Evolutionary conservation across 1,284 basidiomycete genomes (phyloP).

Genomic region (Ceratobasidium sp.): DNA sequence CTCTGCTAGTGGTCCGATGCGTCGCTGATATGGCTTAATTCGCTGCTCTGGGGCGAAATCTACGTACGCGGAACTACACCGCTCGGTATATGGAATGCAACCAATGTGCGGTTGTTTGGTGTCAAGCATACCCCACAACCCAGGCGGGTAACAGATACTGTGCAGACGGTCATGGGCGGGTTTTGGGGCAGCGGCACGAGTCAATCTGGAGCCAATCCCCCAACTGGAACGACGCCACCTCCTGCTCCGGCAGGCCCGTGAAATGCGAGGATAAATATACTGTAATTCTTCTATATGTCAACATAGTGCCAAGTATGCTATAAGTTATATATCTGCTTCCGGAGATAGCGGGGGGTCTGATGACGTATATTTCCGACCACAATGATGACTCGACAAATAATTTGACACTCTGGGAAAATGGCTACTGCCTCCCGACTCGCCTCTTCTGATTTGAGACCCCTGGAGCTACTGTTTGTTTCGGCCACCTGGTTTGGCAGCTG

Average conservation of each 20-base stretch:
- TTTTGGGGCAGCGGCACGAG: constrained; percentile 43
- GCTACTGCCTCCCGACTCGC: not conserved
- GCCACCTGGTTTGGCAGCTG: not conserved
- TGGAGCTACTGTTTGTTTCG: not conserved
- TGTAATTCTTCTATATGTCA: too few species aligned
- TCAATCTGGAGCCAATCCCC: not conserved
- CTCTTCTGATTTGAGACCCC: not conserved
- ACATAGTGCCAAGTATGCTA: too few species aligned
- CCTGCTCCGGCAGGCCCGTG: constrained; percentile 31
- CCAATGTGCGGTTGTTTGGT: constrained; percentile 86
- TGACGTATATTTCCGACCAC: constrained; percentile 14
- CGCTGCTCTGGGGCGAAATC: constrained; percentile 91
- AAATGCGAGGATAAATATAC: not conserved
- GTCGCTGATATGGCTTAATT: constrained; percentile 88
- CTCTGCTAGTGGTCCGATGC: constrained; percentile 82
- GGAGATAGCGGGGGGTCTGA: too few species aligned
- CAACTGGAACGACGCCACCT: constrained; percentile 25
- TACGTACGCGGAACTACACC: constrained; percentile 89
- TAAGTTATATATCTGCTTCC: too few species aligned
- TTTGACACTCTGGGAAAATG: not conserved
- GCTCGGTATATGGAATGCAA: constrained; percentile 87
- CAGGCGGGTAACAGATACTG: constrained; percentile 73
- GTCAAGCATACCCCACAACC: constrained; percentile 81
- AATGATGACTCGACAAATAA: constrained; percentile 24
- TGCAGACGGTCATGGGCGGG: constrained; percentile 79